These are phyloP conservation scores for Mortierella sp. DNA, from an alignment of 371 early-diverging fungal genomes.

Conservation along the genomic window DNA sequence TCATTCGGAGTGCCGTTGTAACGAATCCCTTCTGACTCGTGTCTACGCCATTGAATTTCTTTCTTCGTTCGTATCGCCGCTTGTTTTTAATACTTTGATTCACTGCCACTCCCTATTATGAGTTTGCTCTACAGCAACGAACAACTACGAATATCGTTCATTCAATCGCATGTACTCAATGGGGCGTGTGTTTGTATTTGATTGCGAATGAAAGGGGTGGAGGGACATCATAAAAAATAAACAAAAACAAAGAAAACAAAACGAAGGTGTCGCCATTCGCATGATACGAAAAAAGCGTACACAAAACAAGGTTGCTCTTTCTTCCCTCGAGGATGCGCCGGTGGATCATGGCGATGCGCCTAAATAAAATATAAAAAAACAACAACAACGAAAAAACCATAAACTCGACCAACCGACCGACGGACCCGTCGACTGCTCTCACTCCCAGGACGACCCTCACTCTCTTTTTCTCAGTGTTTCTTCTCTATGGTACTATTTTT, in stretches of 20 bases:
- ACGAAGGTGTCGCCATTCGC: not conserved
- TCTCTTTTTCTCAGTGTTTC: not conserved
- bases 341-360: conserved; percentile 10
- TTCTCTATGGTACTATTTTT: not conserved
- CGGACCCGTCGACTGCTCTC: not conserved
- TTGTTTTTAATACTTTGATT: not conserved
- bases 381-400: not conserved
- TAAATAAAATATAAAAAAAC: not conserved
- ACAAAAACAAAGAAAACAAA: not conserved
- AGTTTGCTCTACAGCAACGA: not conserved
- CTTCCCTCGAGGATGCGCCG: not conserved
- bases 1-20: not conserved
- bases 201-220: not conserved
- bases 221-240: not conserved
- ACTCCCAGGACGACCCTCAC: not conserved
- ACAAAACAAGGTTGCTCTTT: conserved; percentile 14
- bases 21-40: not conserved
- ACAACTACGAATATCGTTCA: not conserved
- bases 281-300: not conserved
- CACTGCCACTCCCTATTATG: not conserved
- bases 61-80: not conserved
- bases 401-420: not conserved
- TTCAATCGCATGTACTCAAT: not conserved
- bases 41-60: conserved; percentile 1
- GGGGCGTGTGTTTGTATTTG: not conserved